Evolutionary conservation across 2,329 filamentous ascomycete genomes (phyloP), one percentile per base, ranked within the genome.

Genomic region (Aureobasidium sp.): DNA sequence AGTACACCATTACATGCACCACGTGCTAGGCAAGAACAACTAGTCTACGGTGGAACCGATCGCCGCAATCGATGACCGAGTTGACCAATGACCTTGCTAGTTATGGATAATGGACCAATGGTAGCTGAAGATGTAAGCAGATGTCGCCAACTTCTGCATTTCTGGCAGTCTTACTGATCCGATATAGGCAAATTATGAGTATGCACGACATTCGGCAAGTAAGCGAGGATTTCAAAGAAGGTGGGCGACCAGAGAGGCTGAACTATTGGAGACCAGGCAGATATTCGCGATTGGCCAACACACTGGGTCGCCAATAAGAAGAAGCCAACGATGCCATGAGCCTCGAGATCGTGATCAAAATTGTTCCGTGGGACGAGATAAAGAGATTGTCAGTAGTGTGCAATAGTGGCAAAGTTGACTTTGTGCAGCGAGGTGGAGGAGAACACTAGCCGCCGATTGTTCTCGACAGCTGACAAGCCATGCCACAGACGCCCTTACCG

Each of bases 171-270:
- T 37, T 26, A 15, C 32, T 37, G 37, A 17, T 23, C 48, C 34
- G 32, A 23, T 26, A 26, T 37, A 52, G 48, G 34, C 48, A 52
- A 52, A 52, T 37, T 20, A 37, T 23, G 20, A 51, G 23, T 37
- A 51, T 51, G 48, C 48, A 51, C 32, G 20, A 37, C 48, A 51
- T 32, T 51, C 48, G 48, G 48, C 29, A 51, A 51, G 48, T 37
- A 51, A 51, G 48, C 48, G 48, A 51, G 15, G 48, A 36, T 1
- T 9, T 26, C 29, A 37, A 20, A 51, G 32, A 36, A 37, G 32
- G 32, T 20, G 48, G n/a, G 3, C 32, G 20, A 26, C 20, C 23
- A 36, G 12, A 5, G n/a, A 36, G 48, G 20, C 48, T 26, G 23
- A 20, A 46, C 42, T 26, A 6, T 46, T 13, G n/a, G 9, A 26